A percentile compares a stretch with the other conserved stretches of the same genome.
Evolutionary conservation across 179 eudicot genomes (phyloP).

Genomic region (Silene noctiflora): DNA sequence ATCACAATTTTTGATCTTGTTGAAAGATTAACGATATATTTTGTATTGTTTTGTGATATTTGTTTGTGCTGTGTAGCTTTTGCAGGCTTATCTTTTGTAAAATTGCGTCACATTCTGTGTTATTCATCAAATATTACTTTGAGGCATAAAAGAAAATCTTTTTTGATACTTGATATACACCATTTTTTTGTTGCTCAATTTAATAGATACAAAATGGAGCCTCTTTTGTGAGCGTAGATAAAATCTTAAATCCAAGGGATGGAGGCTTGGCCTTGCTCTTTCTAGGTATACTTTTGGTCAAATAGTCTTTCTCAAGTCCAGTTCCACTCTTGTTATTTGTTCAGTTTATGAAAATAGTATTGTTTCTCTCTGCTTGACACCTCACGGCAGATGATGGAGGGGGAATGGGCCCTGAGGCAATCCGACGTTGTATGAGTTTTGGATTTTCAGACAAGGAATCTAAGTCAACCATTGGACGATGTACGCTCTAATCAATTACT

Average conservation of each 20-base stretch:
- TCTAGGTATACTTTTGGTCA: conserved; percentile 50
- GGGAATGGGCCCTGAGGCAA: conserved; percentile 83
- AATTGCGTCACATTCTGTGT: no score
- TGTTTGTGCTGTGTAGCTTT: no score
- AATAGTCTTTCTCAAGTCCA: neutral
- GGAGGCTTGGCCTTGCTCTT: conserved; percentile 67
- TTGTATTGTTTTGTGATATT: no score
- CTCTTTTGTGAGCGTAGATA: conserved; percentile 72
- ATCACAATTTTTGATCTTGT: neutral
- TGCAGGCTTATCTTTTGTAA: no score
- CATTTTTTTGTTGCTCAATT: conserved; percentile 31
- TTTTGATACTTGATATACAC: no score
- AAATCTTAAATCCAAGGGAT: conserved; percentile 66
- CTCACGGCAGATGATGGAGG: conserved; percentile 79
- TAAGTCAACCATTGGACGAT: conserved; percentile 72
- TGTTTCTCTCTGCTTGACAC: conserved; percentile 25
- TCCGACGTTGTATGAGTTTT: conserved; percentile 83
- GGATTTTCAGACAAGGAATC: conserved; percentile 90
- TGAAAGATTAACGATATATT: neutral
- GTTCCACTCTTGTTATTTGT: neutral
- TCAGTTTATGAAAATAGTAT: neutral
- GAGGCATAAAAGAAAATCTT: no score
- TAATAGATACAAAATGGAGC: conserved; percentile 88
- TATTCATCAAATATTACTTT: no score
- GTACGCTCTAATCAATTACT: conserved; percentile 37